Percentiles rank a stretch among this genome's conserved stretches.
These are phyloP conservation scores for Tephrocybe sp. DNA, from an alignment of 768 basidiomycete genomes.

Conservation along the genomic window DNA sequence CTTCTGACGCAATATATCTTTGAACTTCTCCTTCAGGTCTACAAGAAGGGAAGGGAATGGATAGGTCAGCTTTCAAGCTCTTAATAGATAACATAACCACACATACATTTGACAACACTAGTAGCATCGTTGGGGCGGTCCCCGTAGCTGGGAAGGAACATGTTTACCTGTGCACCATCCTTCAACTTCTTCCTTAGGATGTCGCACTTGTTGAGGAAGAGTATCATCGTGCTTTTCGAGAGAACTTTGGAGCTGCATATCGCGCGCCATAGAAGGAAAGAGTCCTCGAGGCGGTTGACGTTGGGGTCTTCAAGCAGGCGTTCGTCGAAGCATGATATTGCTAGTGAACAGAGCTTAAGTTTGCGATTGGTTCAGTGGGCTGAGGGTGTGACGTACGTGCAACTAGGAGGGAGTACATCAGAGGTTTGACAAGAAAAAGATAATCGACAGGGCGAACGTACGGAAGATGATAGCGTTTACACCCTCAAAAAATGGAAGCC, in stretches of 20 bases:
- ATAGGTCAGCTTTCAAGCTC: background rate
- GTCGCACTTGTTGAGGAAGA: slow-evolving; percentile 79
- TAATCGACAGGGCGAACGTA: slow-evolving; percentile 37
- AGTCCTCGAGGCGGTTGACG: slow-evolving; percentile 73
- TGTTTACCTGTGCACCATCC: slow-evolving; percentile 39
- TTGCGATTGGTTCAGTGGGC: background rate
- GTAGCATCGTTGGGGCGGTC: slow-evolving; percentile 58
- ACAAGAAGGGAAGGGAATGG: slow-evolving; percentile 18
- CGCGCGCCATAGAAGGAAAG: slow-evolving; percentile 64
- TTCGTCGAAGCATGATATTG: slow-evolving; percentile 46
- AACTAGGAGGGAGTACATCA: slow-evolving; percentile 34
- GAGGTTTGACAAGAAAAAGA: background rate
- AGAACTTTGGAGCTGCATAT: slow-evolving; percentile 63
- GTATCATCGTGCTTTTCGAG: slow-evolving; percentile 57
- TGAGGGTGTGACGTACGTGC: slow-evolving; percentile 52
- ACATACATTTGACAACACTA: slow-evolving; percentile 58
- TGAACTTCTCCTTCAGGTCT: slow-evolving; percentile 45
- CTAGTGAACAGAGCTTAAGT: slow-evolving; percentile 17
- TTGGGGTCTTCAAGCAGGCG: slow-evolving; percentile 55
- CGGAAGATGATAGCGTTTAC: slow-evolving; percentile 79
- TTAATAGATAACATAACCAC: background rate
- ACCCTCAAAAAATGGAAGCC: slow-evolving; percentile 74
- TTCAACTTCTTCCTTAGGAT: slow-evolving; percentile 52
- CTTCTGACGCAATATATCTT: slow-evolving; percentile 49
- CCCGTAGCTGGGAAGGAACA: slow-evolving; percentile 62